A percentile compares a stretch with the other conserved stretches of the same genome.
Evolutionary conservation across 2,329 filamentous ascomycete species (phyloP).

Genomic region (Zasmidium citrigriseum): DNA sequence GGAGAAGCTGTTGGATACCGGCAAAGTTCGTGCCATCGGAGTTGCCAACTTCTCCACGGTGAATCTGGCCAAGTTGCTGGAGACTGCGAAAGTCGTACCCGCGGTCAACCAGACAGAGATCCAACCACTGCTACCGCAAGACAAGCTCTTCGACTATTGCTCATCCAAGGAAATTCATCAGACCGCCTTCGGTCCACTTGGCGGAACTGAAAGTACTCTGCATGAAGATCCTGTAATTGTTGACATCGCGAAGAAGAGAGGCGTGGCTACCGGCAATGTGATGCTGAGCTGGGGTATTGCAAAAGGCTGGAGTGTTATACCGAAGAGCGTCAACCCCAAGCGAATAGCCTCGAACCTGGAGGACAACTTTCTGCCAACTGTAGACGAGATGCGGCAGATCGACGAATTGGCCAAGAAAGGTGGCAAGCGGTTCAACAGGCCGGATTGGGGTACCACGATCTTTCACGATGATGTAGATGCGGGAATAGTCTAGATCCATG

Average conservation of each 20-base stretch:
- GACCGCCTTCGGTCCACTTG: conserved; percentile 17
- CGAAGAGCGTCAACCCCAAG: conserved; percentile 34
- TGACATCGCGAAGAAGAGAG: conserved; percentile 12
- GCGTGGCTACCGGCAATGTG: conserved; percentile 32
- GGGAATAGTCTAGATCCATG: conserved; percentile 4
- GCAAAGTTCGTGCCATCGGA: conserved; percentile 51
- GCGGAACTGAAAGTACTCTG: conserved; percentile 14
- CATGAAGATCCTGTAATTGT: conserved; percentile 15
- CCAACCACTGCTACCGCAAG: conserved; percentile 16
- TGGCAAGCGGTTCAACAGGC: conserved; percentile 47
- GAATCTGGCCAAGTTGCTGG: conserved; percentile 42
- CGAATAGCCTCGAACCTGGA: conserved; percentile 18
- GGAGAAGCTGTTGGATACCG: conserved; percentile 59
- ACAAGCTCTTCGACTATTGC: conserved; percentile 13
- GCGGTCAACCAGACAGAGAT: conserved; percentile 22
- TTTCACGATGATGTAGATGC: conserved; percentile 43
- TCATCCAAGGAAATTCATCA: conserved; percentile 17
- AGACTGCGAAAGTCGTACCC: conserved; percentile 14
- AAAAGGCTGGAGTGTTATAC: conserved; percentile 38
- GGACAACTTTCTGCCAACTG: conserved; percentile 13
- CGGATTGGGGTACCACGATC: conserved; percentile 47
- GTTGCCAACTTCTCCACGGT: conserved; percentile 51
- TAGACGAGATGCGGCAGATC: conserved; percentile 21
- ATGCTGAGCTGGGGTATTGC: conserved; percentile 40
- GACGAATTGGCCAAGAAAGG: conserved; percentile 35